Base-by-base conservation (phyloP, 306 rosid species). In the Elaeagnus macrophylla region DNA sequence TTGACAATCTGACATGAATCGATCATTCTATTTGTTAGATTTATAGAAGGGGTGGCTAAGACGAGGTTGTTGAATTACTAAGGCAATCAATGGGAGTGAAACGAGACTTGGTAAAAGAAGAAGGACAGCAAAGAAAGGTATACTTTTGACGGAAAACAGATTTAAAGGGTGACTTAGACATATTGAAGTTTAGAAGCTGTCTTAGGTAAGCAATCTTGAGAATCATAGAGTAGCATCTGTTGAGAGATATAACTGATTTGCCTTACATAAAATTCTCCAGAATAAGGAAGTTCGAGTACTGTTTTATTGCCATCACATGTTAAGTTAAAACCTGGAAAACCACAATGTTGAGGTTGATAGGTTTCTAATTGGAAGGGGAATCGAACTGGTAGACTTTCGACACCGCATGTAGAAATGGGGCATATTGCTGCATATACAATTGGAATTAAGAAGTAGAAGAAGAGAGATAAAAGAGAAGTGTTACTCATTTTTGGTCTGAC, bases 291-390 rank as follows among this genome's bases (percentile, higher is more conserved):
- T 53, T 32, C 62, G 11, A 81, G 16, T 51, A 75, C 72, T 4
- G 80, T 48, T 37, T 7, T 39, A n/a, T 69, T 64, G 20, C 38
- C 54, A 17, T 69, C 69, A 69, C 96, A 84, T 37, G 56, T 19
- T 10, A 88, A 57, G 47, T 60, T 48, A 72, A 88, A 88, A 60
- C 82, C 94, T 5, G 85, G 87, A 61, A 75, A 83, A 19, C 89
- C 83, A 39, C 89, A 83, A 62, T 53, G 53, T 39, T 58, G 47
- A 13, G 64, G 64, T 59, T 65, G 74, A 38, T 50, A 51, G 18
- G 40, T 49, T 48, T 61, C 14, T 39, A 83, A 41, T 53, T 51
- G 75, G 58, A 88, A 88, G 8, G 96, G 96, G 67, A 83, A 88
- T 17, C 83, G 79, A 51, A 88, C 50, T 5, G 66, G 56, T 19